Conservation (phyloP, 805 yeast genomes). For the Danielia reshetovae region DNA sequence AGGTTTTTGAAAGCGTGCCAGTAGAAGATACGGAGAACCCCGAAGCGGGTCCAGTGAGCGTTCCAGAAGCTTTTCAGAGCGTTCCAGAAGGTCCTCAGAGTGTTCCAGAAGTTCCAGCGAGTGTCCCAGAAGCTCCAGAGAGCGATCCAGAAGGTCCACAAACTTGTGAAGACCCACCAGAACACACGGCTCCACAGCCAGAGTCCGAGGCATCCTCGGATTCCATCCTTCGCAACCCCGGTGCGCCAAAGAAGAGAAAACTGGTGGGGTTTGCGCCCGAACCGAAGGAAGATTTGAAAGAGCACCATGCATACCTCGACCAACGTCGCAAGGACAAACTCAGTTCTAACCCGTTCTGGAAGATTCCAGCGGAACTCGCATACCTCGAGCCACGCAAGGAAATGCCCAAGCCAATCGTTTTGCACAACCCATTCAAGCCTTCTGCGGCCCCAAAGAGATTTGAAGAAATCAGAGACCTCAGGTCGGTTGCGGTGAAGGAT, state of each 20-base stretch:
- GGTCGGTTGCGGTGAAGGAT: slow-evolving; percentile 41
- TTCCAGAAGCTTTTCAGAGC: no score
- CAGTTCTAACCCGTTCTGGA: slow-evolving; percentile 33
- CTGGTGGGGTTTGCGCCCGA: slow-evolving; percentile 37
- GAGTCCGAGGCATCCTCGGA: not conserved
- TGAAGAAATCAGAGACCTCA: slow-evolving; percentile 49
- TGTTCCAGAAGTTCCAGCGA: no score
- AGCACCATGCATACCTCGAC: slow-evolving; percentile 30
- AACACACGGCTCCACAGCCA: not conserved
- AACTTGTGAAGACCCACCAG: not conserved
- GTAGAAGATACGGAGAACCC: no score
- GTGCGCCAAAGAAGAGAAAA: slow-evolving; percentile 1
- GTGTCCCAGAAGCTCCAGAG: no score
- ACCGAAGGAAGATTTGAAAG: slow-evolving; percentile 32
- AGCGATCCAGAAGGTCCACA: no score
- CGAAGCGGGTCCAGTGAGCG: no score
- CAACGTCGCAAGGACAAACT: slow-evolving; percentile 23
- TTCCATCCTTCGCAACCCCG: not conserved
- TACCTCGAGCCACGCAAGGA: slow-evolving; percentile 26
- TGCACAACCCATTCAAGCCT: slow-evolving; percentile 5
- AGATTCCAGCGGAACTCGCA: slow-evolving; percentile 39
- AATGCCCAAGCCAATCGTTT: slow-evolving; percentile 28
- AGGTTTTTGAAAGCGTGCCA: no score
- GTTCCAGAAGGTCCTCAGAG: no score
- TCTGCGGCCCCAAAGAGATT: slow-evolving; percentile 12